Base-by-base conservation (phyloP, 2,329 filamentous ascomycete species). In the Neobulgaria alba region DNA sequence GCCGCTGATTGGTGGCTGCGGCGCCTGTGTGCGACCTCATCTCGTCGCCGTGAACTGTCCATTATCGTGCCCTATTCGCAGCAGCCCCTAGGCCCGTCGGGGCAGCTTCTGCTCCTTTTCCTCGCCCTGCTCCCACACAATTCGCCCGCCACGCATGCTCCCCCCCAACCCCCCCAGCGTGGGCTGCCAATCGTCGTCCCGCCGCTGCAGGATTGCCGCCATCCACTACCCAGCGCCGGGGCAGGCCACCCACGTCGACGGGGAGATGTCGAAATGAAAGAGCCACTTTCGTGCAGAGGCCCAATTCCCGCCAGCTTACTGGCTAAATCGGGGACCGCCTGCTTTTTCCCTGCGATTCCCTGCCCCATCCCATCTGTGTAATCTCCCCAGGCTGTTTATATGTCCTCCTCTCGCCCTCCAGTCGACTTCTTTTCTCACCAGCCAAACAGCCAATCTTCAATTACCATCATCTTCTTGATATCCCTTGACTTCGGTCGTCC, bases 401-500 rank as follows among this genome's bases (percentile, higher is more conserved):
- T 44, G 35, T n/a, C n/a, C 17, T 20, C 33, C 29, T 35, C 41
- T 38, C 30, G n/a, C 38, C 29, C 35, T 29, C 33, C 32, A 15
- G 29, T 14, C 23, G 29, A 23, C 21, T 41, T 43, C 39, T 51
- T 46, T 41, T 35, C 20, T 51, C 48, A 36, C 34, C 46, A 52
- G 46, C 50, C 48, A 18, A 51, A 47, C 45, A 47, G 50, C 51
- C 50, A 47, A 42, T 47, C 45, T 47, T 49, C 43, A 46, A 48
- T 43, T 48, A 41, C 26, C 43, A 47, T 31, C 43, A 37, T 37
- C 23, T 41, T 34, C 23, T 43, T 47, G 33, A 45, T 43, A 42
- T 36, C 29, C 36, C 45, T 55, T 57, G 55, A 58, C 56, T 53
- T 51, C 52, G 55, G 56, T 57, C 55, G 53, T 56, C 53, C 54